Conservation (phyloP, 1,284 basidiomycete species). For the Pholiota adiposa region DNA sequence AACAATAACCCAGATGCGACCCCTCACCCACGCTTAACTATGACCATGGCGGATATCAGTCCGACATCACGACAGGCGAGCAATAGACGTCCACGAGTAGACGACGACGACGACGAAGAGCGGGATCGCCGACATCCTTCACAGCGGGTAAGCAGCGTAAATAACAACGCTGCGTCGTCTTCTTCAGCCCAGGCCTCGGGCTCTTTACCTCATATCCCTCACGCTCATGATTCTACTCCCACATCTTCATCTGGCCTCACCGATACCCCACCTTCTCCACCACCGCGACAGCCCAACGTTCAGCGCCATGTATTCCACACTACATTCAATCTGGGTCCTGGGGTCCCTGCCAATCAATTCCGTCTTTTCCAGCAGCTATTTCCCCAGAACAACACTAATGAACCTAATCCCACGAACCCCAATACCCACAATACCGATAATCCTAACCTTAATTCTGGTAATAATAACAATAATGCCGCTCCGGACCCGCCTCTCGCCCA, state of each 20-base stretch:
- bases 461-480: not conserved
- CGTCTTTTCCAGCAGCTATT: conserved; percentile 25
- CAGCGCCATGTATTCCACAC: conserved; percentile 19
- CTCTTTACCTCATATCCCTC: conserved; percentile 10
- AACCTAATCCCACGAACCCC: conserved; percentile 11
- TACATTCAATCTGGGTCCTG: conserved; percentile 12
- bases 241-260: conserved; percentile 2
- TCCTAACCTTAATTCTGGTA: not conserved
- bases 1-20: conserved; percentile 22
- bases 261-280: not conserved
- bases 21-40: not conserved
- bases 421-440: conserved; percentile 13
- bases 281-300: conserved; percentile 3
- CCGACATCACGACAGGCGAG: conserved; percentile 22
- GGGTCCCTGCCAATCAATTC: conserved; percentile 16
- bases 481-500: not conserved
- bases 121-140: conserved; percentile 64
- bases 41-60: not conserved
- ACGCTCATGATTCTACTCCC: not conserved
- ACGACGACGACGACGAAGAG: conserved; percentile 58
- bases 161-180: conserved; percentile 13
- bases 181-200: conserved; percentile 12
- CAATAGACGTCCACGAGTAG: conserved; percentile 51
- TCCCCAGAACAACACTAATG: conserved; percentile 9
- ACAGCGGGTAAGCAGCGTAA: conserved; percentile 40